Conservation (phyloP, 495 filamentous ascomycete genomes). For the Talaromyces proteolyticus region DNA sequence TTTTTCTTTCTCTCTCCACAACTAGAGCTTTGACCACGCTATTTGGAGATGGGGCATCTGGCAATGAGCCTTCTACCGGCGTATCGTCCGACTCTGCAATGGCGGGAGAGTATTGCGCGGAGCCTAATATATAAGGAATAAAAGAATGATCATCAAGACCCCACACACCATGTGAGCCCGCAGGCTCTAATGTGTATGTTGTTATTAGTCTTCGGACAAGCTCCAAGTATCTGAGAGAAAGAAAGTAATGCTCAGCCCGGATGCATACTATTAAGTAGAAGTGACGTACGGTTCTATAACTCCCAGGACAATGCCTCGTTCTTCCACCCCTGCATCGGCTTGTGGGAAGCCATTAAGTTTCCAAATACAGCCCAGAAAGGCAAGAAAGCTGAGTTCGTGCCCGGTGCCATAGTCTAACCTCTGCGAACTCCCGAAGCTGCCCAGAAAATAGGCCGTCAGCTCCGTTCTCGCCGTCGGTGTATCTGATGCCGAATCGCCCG, state of each 20-base stretch:
- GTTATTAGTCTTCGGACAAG: conserved; percentile 79
- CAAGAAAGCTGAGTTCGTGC: conserved; percentile 90
- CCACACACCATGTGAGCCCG: conserved; percentile 94
- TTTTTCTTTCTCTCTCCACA: conserved; percentile 62
- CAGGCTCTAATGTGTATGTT: conserved; percentile 92
- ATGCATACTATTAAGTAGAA: neutral
- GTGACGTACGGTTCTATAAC: conserved; percentile 70
- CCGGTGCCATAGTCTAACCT: conserved; percentile 94
- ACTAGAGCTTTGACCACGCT: conserved; percentile 58
- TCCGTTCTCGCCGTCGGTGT: conserved; percentile 51
- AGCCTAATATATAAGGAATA: conserved; percentile 90
- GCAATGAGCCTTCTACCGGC: conserved; percentile 70
- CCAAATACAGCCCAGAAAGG: conserved; percentile 87
- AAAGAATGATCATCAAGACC: conserved; percentile 98
- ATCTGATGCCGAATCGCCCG: conserved; percentile 10
- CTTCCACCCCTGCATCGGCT: conserved; percentile 46
- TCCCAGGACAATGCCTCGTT: conserved; percentile 72
- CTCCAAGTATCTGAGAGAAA: conserved; percentile 63
- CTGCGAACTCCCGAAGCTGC: conserved; percentile 82
- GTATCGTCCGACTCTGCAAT: conserved; percentile 57
- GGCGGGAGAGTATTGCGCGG: conserved; percentile 75
- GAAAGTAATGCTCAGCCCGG: conserved; percentile 4
- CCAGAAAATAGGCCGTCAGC: conserved; percentile 73
- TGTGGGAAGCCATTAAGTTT: conserved; percentile 72
- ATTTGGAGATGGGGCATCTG: conserved; percentile 61